Base-by-base conservation (phyloP, 2,329 filamentous ascomycete species). In the Lachnellula hyalina region DNA sequence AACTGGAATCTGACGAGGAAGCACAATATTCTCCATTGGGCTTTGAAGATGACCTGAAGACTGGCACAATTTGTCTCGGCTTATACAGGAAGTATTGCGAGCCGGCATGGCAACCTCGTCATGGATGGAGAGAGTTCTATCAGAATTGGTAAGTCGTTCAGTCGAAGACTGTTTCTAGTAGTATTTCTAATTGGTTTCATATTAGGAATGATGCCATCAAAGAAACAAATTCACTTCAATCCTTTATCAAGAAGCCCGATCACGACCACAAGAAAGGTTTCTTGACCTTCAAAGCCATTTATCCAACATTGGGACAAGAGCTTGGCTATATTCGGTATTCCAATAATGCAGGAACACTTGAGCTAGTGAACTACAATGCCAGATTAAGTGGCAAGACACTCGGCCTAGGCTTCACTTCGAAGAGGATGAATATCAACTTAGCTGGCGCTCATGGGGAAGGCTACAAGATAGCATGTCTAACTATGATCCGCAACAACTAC, bases 371-470 rank as follows among this genome's bases (percentile, higher is more conserved):
- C 45, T 66, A 66, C 55, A 53, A 58, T 7, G 61, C 63, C 6
- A 35, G 56, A 17, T 48, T 68, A 17, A 36, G 11, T 8, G 54
- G 40, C 28, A 55, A 44, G 38, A 45, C 44, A 11, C 57, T 65
- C 1, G 50, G 54, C 2, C 12, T 64, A 15, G 63, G 58, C 2
- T 23, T 25, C 7, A 59, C 5, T 4, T 61, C 51, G 15, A 67
- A 69, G 50, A 32, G 54, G 23, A 6, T 8, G 5, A 53, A 58
- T 0, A 15, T 47, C 2, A 14, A 56, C n/a, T 5, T 54, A 19
- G 62, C 67, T 3, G 67, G 67, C 9, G 56, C 42, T 7, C 62
- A 68, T 44, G 67, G 67, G 2, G 65, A 69, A 52, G 64, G 63
- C 2, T 64, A 66, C 52, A 69, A 69, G 47, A 28, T 67, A 21